Conservation (phyloP, 768 basidiomycete species). For the Rhizopogon vinicolor region DNA sequence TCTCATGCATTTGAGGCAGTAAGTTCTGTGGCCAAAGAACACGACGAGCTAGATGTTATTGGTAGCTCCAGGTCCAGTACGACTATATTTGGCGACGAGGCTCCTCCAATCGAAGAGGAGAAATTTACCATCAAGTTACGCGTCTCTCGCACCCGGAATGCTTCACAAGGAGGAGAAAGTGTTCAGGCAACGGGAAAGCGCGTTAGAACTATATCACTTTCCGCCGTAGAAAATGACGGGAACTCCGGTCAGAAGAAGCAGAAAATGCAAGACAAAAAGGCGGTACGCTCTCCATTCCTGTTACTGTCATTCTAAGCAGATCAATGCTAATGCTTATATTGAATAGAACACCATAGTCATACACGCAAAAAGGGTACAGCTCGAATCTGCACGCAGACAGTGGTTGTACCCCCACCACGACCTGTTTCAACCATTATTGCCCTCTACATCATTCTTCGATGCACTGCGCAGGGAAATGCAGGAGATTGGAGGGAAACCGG, state of each 20-base stretch:
- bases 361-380: conserved; percentile 30
- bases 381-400: conserved; percentile 38
- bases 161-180: neutral
- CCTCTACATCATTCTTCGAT: conserved; percentile 35
- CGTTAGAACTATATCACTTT: conserved; percentile 5
- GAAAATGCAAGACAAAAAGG: conserved; percentile 35
- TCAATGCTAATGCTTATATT: neutral
- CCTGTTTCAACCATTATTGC: conserved; percentile 45
- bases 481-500: conserved; percentile 21
- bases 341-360: conserved; percentile 36
- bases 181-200: conserved; percentile 12
- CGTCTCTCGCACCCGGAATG: conserved; percentile 4
- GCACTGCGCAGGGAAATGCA: conserved; percentile 26
- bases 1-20: neutral
- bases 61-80: conserved; percentile 19
- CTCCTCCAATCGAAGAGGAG: conserved; percentile 11
- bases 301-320: neutral
- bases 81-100: conserved; percentile 23
- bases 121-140: conserved; percentile 6
- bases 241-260: conserved; percentile 20
- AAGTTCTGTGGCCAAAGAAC: neutral
- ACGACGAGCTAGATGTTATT: conserved; percentile 27
- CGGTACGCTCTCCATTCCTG: conserved; percentile 21
- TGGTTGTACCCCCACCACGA: conserved; percentile 43
- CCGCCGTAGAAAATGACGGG: neutral